Base-by-base conservation (phyloP, 2,329 filamentous ascomycete genomes). In the Diaporthe caulivora region DNA sequence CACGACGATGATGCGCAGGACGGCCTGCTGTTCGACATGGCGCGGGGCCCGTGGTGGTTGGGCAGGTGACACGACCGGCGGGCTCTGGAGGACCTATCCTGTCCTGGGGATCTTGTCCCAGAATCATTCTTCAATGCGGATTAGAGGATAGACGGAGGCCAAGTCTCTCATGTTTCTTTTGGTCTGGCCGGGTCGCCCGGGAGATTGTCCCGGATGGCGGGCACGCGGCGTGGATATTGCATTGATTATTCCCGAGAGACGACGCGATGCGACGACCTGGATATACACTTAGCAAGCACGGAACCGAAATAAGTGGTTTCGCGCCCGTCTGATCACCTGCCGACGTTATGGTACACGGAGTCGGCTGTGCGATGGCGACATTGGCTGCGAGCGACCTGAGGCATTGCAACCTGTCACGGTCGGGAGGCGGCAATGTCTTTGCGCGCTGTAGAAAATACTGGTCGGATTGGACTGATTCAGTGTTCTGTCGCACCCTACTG, bases 91-190 rank as follows among this genome's bases (percentile, higher is more conserved):
- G 21, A 37, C 21, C 11, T 18, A 18, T 7, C 15, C 47, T 8
- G 3, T 8, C 15, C 7, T 15, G 42, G 24, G 26, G 4, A 7
- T 26, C 13, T 37, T 53, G 1, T 5, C 2, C 7, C 2, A 64
- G 51, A 11, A 29, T 51, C 13, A 40, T 17, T 53, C n/a, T 17
- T 67, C 21, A 9, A 67, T 1, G 47, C 24, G 62, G 62, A 21
- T 31, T 53, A 67, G 62, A 67, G 47, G 62, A 67, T 67, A 67
- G 62, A 53, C 24, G n/a, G 62, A 29, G 60, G 62, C 17, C 62
- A 53, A 21, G 10, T 13, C 62, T 67, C 29, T 67, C 9, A 34
- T 13, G 15, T 26, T 53, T 47, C 26, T 65, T 26, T 29, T 26
- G 62, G 62, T 40, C 29, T 40, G 37, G 7, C 37, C 37, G 6